phyloP scores from a whole-genome alignment of 495 filamentous ascomycete species.

The Hypoxylon lienhwacheense region DNA sequence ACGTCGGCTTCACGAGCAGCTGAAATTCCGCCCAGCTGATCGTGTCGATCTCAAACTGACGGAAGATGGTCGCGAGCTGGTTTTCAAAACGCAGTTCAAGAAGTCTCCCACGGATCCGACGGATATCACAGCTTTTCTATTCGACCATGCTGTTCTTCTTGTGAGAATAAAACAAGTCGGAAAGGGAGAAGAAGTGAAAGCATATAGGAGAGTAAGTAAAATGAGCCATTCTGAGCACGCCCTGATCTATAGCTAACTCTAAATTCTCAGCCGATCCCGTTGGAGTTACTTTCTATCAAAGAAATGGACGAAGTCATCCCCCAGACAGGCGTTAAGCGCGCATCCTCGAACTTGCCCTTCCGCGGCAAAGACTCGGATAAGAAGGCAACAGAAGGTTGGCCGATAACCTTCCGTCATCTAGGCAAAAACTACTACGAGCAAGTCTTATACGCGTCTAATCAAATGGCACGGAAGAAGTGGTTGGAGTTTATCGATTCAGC shows the following conservation, averaged over 20 bases:
- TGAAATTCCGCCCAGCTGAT: conserved; percentile 84
- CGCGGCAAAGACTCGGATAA: conserved; percentile 51
- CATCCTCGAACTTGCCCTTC: conserved; percentile 83
- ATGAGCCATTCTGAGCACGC: neutral
- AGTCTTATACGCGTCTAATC: conserved; percentile 82
- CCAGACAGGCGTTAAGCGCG: conserved; percentile 78
- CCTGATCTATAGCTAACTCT: conserved; percentile 21
- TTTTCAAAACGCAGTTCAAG: conserved; percentile 91
- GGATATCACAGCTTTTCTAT: conserved; percentile 91
- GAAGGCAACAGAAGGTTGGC: conserved; percentile 74
- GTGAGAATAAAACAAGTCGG: conserved; percentile 86
- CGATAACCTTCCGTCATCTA: conserved; percentile 96
- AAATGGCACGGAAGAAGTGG: conserved; percentile 85
- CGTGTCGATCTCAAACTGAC: conserved; percentile 93
- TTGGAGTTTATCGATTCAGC: conserved; percentile 93
- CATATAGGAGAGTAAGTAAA: conserved; percentile 77
- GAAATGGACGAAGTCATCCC: conserved; percentile 97
- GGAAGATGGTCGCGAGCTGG: conserved; percentile 87
- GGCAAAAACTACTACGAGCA: conserved; percentile 95
- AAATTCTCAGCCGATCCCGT: conserved; percentile 72
- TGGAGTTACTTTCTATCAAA: conserved; percentile 89
- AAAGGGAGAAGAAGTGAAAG: conserved; percentile 90
- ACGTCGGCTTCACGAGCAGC: conserved; percentile 81
- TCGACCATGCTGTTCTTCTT: conserved; percentile 92
- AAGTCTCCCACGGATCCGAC: conserved; percentile 84